phyloP scores from a whole-genome alignment of 257 asterid species.

The Solanum sejunctum region DNA sequence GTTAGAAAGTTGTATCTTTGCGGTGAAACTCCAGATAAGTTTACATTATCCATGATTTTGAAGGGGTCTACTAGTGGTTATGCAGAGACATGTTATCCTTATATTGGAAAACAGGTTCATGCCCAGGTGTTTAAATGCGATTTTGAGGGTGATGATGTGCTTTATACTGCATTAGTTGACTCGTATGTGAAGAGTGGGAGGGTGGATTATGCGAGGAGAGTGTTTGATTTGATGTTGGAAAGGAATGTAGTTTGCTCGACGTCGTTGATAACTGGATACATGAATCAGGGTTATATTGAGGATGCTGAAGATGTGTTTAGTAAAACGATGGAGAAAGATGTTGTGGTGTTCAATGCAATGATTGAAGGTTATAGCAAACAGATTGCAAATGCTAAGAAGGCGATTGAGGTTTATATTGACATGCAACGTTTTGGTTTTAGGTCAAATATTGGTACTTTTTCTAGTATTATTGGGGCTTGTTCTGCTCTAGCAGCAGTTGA shows the following conservation, averaged over 20 bases:
- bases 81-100: conserved; percentile 1
- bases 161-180: conserved; percentile 62
- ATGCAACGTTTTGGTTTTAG: conserved; percentile 48
- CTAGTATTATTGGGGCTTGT: conserved; percentile 87
- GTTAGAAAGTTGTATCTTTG: conserved; percentile 33
- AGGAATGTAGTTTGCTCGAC: conserved; percentile 67
- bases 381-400: conserved; percentile 53
- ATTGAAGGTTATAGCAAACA: conserved; percentile 88
- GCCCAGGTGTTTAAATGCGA: conserved; percentile 42
- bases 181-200: conserved; percentile 61
- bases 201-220: conserved; percentile 51
- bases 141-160: conserved; percentile 55
- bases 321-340: conserved; percentile 51
- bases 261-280: conserved; percentile 80
- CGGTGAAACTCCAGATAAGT: conserved; percentile 53
- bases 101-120: conserved; percentile 46
- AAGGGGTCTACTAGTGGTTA: conserved; percentile 39
- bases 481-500: conserved; percentile 57
- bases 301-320: conserved; percentile 70
- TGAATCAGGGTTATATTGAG: conserved; percentile 40
- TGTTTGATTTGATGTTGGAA: conserved; percentile 66
- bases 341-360: conserved; percentile 87
- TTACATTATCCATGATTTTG: conserved; percentile 65
- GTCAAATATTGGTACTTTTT: conserved; percentile 64
- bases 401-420: conserved; percentile 39